Evolutionary conservation across 495 filamentous ascomycete genomes (phyloP), one percentile per base, ranked within the genome.

Genomic region (Talaromyces ruber): DNA sequence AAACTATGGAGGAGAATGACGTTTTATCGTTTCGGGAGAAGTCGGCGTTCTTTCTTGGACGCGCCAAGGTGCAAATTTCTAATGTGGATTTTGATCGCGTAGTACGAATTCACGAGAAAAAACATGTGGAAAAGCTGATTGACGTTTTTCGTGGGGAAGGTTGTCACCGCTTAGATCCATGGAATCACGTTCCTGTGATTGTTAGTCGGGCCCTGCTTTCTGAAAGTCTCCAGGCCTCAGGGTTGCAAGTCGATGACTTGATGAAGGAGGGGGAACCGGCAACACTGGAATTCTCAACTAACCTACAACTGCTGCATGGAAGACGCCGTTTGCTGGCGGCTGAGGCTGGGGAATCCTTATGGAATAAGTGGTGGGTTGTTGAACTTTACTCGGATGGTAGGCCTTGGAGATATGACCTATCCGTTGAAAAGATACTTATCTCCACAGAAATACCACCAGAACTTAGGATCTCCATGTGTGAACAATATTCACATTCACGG

Each of bases 401-500:
- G 39, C 39, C n/a, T 47, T 47, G 39, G 30, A 32, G 30, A 32
- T 32, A 32, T 32, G 30, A 32, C 30, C 30, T n/a, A n/a, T n/a
- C n/a, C n/a, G n/a, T n/a, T n/a, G n/a, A n/a, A n/a, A n/a, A 32
- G 9, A 32, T 32, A 32, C 16, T 47, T 6, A 14, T 47, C 39
- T 47, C 12, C 16, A 18, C 12, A 16, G 12, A 47, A 14, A 47
- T 47, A 47, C 39, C 39, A 16, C 3, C 39, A 5, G 12, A 47
- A 16, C 39, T 47, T 5, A 47, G 12, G 12, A 47, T 16, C 4
- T 47, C 39, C 12, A 21, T 64, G n/a, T 25, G 26, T 56, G 59
- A 64, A 57, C 50, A 64, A 50, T 55, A 64, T 58, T 53, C 34
- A 32, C 56, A 62, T 57, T 52, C 28, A 22, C 6, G 60, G 50